Evolutionary conservation across 106 monocot species (phyloP).

Genomic region (Dendrobium chrysotoxum): DNA sequence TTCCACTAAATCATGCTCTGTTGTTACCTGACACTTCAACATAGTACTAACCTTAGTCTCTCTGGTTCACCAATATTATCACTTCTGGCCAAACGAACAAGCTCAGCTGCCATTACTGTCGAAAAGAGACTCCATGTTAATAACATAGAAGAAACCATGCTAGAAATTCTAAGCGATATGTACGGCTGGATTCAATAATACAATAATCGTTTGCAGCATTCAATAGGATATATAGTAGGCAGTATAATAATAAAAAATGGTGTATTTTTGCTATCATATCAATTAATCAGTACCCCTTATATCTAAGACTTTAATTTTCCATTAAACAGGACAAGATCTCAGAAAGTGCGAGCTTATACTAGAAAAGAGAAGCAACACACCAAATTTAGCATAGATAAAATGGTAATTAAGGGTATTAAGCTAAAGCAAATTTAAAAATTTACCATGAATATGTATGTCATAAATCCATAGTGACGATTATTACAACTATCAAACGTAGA

Average conservation of each 20-base stretch:
- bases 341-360: not conserved
- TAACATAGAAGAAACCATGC: not conserved
- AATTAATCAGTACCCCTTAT: not conserved
- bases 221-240: not conserved
- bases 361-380: not conserved
- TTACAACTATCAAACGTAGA: not conserved
- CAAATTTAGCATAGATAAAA: not conserved
- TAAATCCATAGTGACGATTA: not conserved
- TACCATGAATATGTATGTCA: not conserved
- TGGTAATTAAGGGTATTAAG: not conserved
- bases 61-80: conserved; percentile 61
- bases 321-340: not conserved
- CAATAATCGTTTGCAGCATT: not conserved
- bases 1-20: not conserved
- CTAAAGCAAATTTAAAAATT: not conserved
- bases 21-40: not conserved
- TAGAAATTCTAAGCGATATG: not conserved
- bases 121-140: not conserved
- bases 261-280: not conserved
- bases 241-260: not conserved
- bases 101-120: conserved; percentile 95
- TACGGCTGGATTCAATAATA: not conserved
- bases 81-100: conserved; percentile 58
- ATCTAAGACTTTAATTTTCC: not conserved
- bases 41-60: conserved; percentile 58